Conservation (phyloP, 805 yeast species). For the Pichia heedii region DNA sequence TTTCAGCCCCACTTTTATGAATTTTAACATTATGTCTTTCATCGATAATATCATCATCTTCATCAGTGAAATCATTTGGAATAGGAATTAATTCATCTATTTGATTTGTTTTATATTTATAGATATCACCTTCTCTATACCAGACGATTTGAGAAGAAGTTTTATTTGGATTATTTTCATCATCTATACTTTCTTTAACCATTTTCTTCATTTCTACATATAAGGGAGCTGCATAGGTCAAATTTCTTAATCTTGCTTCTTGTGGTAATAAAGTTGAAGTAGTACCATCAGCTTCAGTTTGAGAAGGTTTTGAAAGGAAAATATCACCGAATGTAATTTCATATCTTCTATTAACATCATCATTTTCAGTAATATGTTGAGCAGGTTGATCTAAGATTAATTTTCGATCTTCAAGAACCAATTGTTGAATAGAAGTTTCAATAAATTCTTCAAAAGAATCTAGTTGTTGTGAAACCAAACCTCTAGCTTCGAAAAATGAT, state of each 20-base stretch:
- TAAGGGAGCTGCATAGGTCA: constrained; percentile 92
- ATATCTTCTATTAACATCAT: constrained; percentile 83
- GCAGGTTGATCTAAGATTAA: constrained; percentile 96
- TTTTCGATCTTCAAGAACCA: constrained; percentile 92
- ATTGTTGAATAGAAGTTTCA: constrained; percentile 91
- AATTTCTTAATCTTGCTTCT: constrained; percentile 92
- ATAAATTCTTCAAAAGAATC: constrained; percentile 98
- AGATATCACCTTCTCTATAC: constrained; percentile 45
- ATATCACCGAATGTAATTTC: constrained; percentile 98
- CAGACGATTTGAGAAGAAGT: constrained; percentile 46
- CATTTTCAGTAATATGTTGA: constrained; percentile 87
- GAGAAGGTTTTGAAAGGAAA: constrained; percentile 91
- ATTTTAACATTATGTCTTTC: constrained; percentile 27
- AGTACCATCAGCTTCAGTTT: constrained; percentile 99
- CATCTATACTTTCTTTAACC: constrained; percentile 77
- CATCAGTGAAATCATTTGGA: constrained; percentile 39
- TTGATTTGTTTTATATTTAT: constrained; percentile 26
- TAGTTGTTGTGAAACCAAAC: constrained; percentile 94
- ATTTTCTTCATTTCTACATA: constrained; percentile 93
- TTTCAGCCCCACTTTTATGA: constrained; percentile 28
- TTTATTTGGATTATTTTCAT: constrained; percentile 33
- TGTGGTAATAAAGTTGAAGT: constrained; percentile 98
- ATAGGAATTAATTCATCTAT: constrained; percentile 23
- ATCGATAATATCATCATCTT: constrained; percentile 56
- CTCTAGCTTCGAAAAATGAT: constrained; percentile 91